Conservation (phyloP, 306 rosid genomes). For the Sechiopsis laciniata region DNA sequence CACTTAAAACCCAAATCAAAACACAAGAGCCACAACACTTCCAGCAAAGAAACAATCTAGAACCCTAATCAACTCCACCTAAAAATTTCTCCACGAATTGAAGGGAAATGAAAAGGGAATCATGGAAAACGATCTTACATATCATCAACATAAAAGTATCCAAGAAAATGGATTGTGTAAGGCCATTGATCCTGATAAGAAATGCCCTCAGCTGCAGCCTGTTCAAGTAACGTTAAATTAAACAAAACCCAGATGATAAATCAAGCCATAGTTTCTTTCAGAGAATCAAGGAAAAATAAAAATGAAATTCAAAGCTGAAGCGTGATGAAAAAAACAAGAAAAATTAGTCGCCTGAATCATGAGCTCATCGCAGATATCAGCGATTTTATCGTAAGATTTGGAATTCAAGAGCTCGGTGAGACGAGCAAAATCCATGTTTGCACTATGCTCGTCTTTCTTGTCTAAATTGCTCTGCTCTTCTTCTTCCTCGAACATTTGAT, state of each 20-base stretch:
- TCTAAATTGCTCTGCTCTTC: too few species aligned
- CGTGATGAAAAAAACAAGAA: too few species aligned
- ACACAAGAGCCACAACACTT: background rate
- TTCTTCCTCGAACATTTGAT: too few species aligned
- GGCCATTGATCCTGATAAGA: conserved; percentile 76
- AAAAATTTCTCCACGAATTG: background rate
- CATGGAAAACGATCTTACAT: conserved; percentile 33
- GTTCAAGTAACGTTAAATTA: conserved; percentile 17
- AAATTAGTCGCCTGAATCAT: conserved; percentile 50
- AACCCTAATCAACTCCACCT: background rate
- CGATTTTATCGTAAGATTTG: conserved; percentile 27
- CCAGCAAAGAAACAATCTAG: background rate
- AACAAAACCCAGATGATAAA: background rate
- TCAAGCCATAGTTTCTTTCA: background rate
- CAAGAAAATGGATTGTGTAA: conserved; percentile 65
- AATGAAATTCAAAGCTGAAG: background rate
- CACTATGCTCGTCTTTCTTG: background rate
- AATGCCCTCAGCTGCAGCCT: conserved; percentile 78
- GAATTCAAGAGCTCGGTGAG: conserved; percentile 30
- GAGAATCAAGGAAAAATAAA: background rate
- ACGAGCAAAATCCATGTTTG: background rate
- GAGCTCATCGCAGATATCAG: conserved; percentile 58
- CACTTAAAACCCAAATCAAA: conserved; percentile 8
- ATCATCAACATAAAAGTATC: conserved; percentile 59
- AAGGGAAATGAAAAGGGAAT: background rate